These are phyloP conservation scores for Elymus sibiricus DNA, from an alignment of 176 grass and related monocot genomes.

Conservation along the genomic window DNA sequence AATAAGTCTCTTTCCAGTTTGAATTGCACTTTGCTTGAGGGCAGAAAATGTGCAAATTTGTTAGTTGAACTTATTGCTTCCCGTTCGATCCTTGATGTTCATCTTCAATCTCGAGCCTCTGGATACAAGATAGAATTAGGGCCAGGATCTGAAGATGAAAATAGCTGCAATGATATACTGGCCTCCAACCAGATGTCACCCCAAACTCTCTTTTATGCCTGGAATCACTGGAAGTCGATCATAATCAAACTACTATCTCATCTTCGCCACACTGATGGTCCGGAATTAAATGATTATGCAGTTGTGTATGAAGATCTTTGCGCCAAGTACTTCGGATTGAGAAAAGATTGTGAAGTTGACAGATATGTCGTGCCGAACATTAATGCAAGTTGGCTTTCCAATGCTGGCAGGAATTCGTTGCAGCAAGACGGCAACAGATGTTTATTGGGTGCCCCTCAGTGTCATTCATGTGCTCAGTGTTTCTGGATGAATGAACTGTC, in stretches of 20 bases:
- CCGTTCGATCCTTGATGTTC: conserved; percentile 61
- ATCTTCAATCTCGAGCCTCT: conserved; percentile 28
- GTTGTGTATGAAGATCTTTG: conserved; percentile 44
- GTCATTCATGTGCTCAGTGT: conserved; percentile 32
- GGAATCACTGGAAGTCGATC: conserved; percentile 26
- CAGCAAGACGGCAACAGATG: conserved; percentile 12
- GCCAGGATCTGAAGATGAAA: conserved; percentile 14
- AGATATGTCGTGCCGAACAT: conserved; percentile 42
- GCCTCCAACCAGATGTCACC: conserved; percentile 28
- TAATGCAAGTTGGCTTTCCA: conserved; percentile 53
- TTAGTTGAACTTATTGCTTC: conserved; percentile 41
- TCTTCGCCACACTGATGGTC: neutral
- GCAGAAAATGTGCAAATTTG: conserved; percentile 33
- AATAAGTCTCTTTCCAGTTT: conserved; percentile 35
- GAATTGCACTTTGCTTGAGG: conserved; percentile 36
- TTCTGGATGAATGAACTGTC: conserved; percentile 56
- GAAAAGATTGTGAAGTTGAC: neutral
- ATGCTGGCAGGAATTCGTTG: conserved; percentile 21
- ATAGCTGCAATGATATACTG: conserved; percentile 26
- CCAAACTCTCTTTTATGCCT: conserved; percentile 48
- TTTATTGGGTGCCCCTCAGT: conserved; percentile 7
- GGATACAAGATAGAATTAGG: conserved; percentile 34
- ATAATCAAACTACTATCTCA: conserved; percentile 29
- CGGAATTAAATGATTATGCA: conserved; percentile 7
- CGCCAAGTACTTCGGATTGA: conserved; percentile 50